phyloP scores from a whole-genome alignment of 768 basidiomycete genomes.

The Auriscalpium vulgare region DNA sequence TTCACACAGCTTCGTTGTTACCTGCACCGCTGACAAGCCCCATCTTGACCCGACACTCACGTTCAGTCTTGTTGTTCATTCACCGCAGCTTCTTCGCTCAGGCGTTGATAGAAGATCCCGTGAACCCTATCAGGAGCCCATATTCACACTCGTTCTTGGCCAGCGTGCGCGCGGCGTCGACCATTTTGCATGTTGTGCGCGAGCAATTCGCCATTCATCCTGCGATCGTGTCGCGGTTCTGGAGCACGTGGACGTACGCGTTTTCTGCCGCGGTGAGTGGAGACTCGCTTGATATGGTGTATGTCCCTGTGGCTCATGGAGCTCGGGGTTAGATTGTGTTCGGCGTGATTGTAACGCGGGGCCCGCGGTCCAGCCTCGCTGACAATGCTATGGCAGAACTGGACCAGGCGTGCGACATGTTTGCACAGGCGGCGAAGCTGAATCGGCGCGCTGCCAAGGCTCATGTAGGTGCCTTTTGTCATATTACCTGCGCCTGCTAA shows the following conservation, averaged over 20 bases:
- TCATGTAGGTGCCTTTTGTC: constrained; percentile 34
- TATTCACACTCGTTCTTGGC: constrained; percentile 43
- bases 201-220: constrained; percentile 38
- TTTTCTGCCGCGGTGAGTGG: constrained; percentile 47
- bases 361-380: constrained; percentile 62
- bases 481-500: background rate
- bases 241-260: constrained; percentile 50
- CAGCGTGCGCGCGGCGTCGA: constrained; percentile 43
- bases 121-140: constrained; percentile 39
- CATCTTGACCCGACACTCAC: constrained; percentile 5
- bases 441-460: constrained; percentile 61
- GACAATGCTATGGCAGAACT: constrained; percentile 60
- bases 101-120: constrained; percentile 40
- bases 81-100: constrained; percentile 53
- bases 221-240: constrained; percentile 40
- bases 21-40: constrained; percentile 40
- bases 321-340: constrained; percentile 50
- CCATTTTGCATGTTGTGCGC: constrained; percentile 34
- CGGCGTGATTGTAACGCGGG: constrained; percentile 70
- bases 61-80: constrained; percentile 42
- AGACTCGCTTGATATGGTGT: no score
- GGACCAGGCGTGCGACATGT: constrained; percentile 59
- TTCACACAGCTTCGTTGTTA: constrained; percentile 21
- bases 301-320: no score
- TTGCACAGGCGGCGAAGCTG: constrained; percentile 48